Percentiles rank a stretch among this genome's conserved stretches.
Conservation (phyloP, 1,284 basidiomycete genomes). For the Ustilago xerochloae region DNA sequence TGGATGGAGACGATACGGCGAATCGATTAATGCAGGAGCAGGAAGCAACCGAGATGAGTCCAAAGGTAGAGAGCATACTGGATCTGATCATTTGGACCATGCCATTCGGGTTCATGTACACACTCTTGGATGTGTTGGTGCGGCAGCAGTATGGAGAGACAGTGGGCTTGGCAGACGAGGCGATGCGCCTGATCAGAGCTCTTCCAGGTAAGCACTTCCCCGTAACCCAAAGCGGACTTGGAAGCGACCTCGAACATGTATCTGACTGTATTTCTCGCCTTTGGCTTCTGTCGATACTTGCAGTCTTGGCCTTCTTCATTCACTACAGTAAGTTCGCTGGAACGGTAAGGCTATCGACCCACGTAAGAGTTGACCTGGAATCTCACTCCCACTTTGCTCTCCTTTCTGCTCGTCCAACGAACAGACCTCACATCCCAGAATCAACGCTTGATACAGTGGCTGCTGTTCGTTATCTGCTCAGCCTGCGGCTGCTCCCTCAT, state of each 20-base stretch:
- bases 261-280: slow-evolving; percentile 49
- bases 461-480: slow-evolving; percentile 43
- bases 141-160: slow-evolving; percentile 66
- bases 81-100: slow-evolving; percentile 65
- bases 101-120: slow-evolving; percentile 63
- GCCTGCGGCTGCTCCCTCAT: slow-evolving; percentile 52
- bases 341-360: not conserved
- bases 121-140: slow-evolving; percentile 63
- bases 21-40: slow-evolving; percentile 42
- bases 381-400: not conserved
- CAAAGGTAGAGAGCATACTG: slow-evolving; percentile 41
- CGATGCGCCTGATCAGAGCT: slow-evolving; percentile 31
- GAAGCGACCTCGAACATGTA: not conserved
- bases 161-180: slow-evolving; percentile 40
- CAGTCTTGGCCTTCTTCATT: slow-evolving; percentile 52
- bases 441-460: slow-evolving; percentile 39
- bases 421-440: slow-evolving; percentile 46
- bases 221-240: too few species aligned
- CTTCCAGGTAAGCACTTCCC: slow-evolving; percentile 51
- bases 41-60: slow-evolving; percentile 46
- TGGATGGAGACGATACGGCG: slow-evolving; percentile 46
- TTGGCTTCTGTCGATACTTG: not conserved
- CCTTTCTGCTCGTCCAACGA: not conserved
- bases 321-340: slow-evolving; percentile 47
- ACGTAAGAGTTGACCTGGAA: not conserved